Evolutionary conservation across 2,329 filamentous ascomycete genomes (phyloP), one percentile per base, ranked within the genome.

Genomic region (Mycocentrospora acerina): DNA sequence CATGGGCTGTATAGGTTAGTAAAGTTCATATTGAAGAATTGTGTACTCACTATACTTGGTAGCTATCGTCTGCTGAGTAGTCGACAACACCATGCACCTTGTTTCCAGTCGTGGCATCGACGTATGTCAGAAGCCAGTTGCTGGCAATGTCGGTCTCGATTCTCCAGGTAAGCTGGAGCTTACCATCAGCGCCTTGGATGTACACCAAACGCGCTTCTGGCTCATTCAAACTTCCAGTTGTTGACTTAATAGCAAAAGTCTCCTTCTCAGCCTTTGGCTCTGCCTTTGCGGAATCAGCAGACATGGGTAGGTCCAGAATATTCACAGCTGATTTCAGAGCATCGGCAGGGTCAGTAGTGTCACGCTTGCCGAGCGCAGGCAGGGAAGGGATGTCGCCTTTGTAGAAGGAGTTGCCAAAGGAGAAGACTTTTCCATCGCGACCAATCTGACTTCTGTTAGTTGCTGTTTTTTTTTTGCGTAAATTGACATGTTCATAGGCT

Each of bases 71-170:
- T 4, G 73, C 67, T 18, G 78, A 72, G 42, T 79, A 81, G 61
- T 81, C 76, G 16, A 78, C 73, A 14, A 79, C 43, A n/a, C 37
- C 76, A 32, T 75, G 65, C 11, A 81, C 51, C 28, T 73, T 57
- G 18, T 71, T 66, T 24, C 69, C 71, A 35, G 66, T 68, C 5
- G 57, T 57, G 8, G 76, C 75, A 33, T 80, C 73, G 22, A 80
- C 70, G 50, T 81, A 81, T 3, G 75, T 75, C 26, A 79, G 60
- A 15, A 81, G 69, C 77, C 77, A 81, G 64, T 79, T 77, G 42
- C 73, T 70, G 4, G 66, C 43, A 29, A 79, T 59, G 40, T 81
- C 76, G 4, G 77, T 81, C 69, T 81, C 78, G 9, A 81, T 67
- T 54, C 77, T 67, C 78, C 78, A 81, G 0, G 74, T 69, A n/a